Base-by-base conservation (phyloP, 371 early-diverging fungal species). In the Globomyces sp. region DNA sequence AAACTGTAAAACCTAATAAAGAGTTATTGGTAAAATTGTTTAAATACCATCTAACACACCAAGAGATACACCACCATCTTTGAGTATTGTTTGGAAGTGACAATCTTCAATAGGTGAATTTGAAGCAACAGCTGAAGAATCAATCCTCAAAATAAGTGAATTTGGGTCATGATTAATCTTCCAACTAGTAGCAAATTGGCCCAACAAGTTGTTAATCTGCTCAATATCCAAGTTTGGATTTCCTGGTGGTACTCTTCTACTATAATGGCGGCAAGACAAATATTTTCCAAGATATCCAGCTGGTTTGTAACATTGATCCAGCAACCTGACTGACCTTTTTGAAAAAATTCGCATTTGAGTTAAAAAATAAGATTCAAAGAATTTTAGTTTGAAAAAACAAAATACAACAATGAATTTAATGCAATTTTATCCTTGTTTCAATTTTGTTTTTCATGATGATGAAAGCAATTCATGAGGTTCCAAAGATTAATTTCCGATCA, bases 71-170 rank as follows among this genome's bases (percentile, higher is more conserved):
- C 42, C 1, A 24, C 51, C 39, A n/a, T 66, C 39, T 36, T 49
- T 49, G 9, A 67, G 4, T 11, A 67, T 46, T 1, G 45, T 39
- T 41, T 60, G 58, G 37, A 43, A 50, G n/a, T 67, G 63, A 11
- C 13, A 39, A 37, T 67, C 68, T 63, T 67, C 68, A 48, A 48
- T 57, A 34, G 61, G 68, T 4, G 3, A 36, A 39, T 67, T 67
- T 0, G 48, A 47, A 37, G 61, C 65, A 9, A 67, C 11, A 11
- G 44, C 5, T 34, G 11, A 11, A 37, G 63, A 61, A 49, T 67
- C 68, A 3, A 67, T 42, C 4, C 68, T 10, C 46, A 42, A 36
- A 40, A 67, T 42, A 44, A 36, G 43, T n/a, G 65, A 1, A 6
- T 50, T 24, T 11, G 37, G 52, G 42, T 36, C 40, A 51, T 13